Evolutionary conservation across 202 grass and related monocot species (phyloP), one percentile per base, ranked within the genome.

Genomic region (Musa balbisiana): DNA sequence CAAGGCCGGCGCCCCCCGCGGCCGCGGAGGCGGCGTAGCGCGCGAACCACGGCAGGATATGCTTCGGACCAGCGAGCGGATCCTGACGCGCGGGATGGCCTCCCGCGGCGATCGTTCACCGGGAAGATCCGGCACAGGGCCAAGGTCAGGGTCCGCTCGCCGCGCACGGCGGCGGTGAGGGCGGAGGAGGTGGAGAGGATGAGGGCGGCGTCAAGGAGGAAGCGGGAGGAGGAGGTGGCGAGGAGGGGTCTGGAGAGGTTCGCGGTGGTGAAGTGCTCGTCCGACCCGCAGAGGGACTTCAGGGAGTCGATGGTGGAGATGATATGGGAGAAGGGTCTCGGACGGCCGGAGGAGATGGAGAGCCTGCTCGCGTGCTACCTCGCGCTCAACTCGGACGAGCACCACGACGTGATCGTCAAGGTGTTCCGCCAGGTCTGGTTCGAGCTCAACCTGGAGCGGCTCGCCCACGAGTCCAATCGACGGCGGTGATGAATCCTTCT

Each of bases 351-450:
- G 52, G 90, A 97, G 83, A 79, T 97, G 64, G 90, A 97, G 88
- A 87, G 86, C 49, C 77, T 97, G 75, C 83, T 97, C 15, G 93
- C 93, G 20, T 97, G 93, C 85, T 97, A 97, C 85, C 86, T 97
- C 27, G 78, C 93, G 65, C 85, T 97, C 52, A 97, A 97, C 80
- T 78, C 94, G 72, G 93, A 91, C 78, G 90, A 97, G 86, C 90
- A 97, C 83, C 90, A 97, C 78, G 86, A 93, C 82, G 84, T 92
- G 59, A 97, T 97, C 80, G 86, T 97, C 73, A 93, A 93, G 82
- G 90, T 97, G 33, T 97, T 97, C 67, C 87, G 94, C 19, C 90
- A 97, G 80, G 84, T 93, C 71, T 97, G 90, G 80, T 93, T 89
- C 70, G 90, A 97, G 29, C 76, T 97, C 33, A 91, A 89, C 52